Base-by-base conservation (phyloP, 1,284 basidiomycete species). In the Ceratobasidium sp. region DNA sequence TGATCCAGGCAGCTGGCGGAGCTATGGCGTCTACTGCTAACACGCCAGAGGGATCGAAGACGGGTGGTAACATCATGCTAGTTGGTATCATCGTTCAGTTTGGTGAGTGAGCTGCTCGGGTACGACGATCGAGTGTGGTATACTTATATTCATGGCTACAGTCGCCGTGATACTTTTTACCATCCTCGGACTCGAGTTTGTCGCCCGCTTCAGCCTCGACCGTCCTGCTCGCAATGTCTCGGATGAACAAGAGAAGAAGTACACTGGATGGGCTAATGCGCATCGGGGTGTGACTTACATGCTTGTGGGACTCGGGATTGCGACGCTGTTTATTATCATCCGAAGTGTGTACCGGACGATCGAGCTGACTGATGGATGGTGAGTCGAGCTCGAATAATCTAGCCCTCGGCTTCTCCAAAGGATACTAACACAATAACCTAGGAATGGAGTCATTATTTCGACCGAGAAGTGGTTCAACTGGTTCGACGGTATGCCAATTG, bases 1-100 rank as follows among this genome's bases (percentile, higher is more conserved):
- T 82, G 64, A 78, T 84, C 8, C 81, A 84, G 74, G 81, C 80
- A 1, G 75, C 82, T 21, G 83, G 83, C 1, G 83, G 82, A 14
- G 83, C 80, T 1, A 77, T 79, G 50, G 80, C 80, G 0, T 79
- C 76, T 14, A 55, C 4, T 0, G 72, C 75, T 2, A 44, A 71
- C n/a, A 74, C 58, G 21, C 63, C 41, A 14, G 50, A 74, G 8
- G 70, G 61, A 7, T 43, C 75, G 9, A 71, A 74, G 43, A 38
- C 64, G 57, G 75, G 77, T 41, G 74, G 73, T 7, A 26, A 75
- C 30, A 77, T 78, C 63, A 77, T 78, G 77, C 74, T 79, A 14
- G 76, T 58, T 38, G 79, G 79, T 30, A 78, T 79, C 66, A 71
- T 79, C 58, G 43, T 78, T 35, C 79, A 79, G 47, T 73, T 79